Evolutionary conservation across 768 basidiomycete species (phyloP).

Genomic region (Mycena albidolilacea): DNA sequence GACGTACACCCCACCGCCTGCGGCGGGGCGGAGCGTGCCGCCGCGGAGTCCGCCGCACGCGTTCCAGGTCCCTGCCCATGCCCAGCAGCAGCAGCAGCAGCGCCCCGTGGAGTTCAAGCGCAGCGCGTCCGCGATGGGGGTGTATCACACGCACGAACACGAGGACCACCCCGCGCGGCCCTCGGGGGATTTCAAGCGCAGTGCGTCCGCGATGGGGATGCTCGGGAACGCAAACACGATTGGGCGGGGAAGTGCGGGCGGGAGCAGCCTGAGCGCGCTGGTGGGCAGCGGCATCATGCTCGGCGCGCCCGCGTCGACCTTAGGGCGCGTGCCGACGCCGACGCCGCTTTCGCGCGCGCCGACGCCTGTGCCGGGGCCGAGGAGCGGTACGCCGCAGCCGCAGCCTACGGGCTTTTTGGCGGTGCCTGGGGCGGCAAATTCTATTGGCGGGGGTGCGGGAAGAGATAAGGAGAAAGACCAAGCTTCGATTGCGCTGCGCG

Average conservation of each 20-base stretch:
- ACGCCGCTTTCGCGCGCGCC: slow-evolving; percentile 33
- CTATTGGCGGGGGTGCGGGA: background rate
- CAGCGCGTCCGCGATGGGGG: slow-evolving; percentile 28
- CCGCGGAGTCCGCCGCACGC: background rate
- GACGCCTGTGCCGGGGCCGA: slow-evolving; percentile 46
- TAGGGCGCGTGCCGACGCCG: slow-evolving; percentile 39
- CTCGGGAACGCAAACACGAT: slow-evolving; percentile 26
- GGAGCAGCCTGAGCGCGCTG: slow-evolving; percentile 37
- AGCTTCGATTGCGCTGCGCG: slow-evolving; percentile 82
- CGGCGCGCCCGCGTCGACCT: slow-evolving; percentile 30
- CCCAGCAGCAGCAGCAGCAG: background rate
- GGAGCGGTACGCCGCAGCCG: slow-evolving; percentile 50
- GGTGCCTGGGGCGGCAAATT: slow-evolving; percentile 46
- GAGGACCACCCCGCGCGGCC: background rate
- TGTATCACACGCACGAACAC: background rate
- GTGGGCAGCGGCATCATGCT: slow-evolving; percentile 31
- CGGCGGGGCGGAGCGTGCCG: background rate
- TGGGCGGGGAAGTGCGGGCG: slow-evolving; percentile 27
- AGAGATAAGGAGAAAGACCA: slow-evolving; percentile 28
- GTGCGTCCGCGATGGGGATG: slow-evolving; percentile 38
- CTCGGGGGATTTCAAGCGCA: slow-evolving; percentile 24
- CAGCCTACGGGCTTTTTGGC: slow-evolving; percentile 55
- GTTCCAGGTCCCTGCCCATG: background rate
- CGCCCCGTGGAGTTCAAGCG: slow-evolving; percentile 4
- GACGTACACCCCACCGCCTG: slow-evolving; percentile 25